Conservation (phyloP, 129 eudicot genomes). For the Escallonia rubra region DNA sequence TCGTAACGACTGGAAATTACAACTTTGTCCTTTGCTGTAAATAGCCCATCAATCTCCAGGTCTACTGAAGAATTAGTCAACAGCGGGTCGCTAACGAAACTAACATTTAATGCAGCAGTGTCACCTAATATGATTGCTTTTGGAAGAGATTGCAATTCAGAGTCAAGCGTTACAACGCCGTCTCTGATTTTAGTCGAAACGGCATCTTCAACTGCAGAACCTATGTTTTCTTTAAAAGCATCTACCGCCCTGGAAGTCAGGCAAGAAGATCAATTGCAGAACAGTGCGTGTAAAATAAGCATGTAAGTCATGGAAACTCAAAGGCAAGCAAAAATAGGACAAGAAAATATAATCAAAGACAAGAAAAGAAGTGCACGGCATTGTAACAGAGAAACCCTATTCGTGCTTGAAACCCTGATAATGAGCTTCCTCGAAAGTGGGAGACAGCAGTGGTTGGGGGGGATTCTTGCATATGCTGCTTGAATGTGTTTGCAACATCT, state of each 20-base stretch:
- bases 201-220: constrained; percentile 76
- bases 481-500: too few relatives aligned
- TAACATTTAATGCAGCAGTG: constrained; percentile 53
- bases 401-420: too few relatives aligned
- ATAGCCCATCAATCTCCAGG: constrained; percentile 69
- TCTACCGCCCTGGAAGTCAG: constrained; percentile 59
- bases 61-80: constrained; percentile 52
- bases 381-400: neutral
- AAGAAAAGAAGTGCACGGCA: neutral
- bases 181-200: constrained; percentile 55
- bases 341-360: neutral
- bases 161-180: constrained; percentile 48
- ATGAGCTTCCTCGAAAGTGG: too few relatives aligned
- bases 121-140: constrained; percentile 54
- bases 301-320: neutral
- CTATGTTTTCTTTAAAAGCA: constrained; percentile 56
- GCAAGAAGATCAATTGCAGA: constrained; percentile 18
- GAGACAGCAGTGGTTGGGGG: too few relatives aligned
- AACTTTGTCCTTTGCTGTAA: constrained; percentile 29
- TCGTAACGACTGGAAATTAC: constrained; percentile 16
- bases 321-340: neutral
- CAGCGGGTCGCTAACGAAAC: constrained; percentile 57
- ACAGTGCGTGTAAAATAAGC: constrained; percentile 1
- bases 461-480: too few relatives aligned
- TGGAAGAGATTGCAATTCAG: constrained; percentile 63